Evolutionary conservation across 2,329 filamentous ascomycete genomes (phyloP).

Genomic region (Eurotiales sp.): DNA sequence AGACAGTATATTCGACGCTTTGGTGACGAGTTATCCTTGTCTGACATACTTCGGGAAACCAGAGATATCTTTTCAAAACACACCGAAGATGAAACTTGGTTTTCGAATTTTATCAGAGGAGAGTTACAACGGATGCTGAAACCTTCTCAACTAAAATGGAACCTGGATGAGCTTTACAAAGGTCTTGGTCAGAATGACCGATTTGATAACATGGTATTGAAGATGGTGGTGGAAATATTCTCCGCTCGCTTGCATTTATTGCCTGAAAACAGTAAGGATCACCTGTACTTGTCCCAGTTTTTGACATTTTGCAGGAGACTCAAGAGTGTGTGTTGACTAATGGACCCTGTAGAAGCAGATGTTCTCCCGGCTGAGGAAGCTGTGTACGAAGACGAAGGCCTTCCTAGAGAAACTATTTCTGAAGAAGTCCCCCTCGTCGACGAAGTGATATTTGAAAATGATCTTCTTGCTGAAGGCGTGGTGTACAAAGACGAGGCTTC

Average conservation of each 20-base stretch:
- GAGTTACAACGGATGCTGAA: neutral
- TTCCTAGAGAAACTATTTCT: too few relatives aligned
- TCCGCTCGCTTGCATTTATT: neutral
- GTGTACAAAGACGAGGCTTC: too few relatives aligned
- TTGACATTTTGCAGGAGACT: too few relatives aligned
- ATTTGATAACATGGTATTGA: constrained; percentile 1
- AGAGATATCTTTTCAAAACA: neutral
- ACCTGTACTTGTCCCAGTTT: too few relatives aligned
- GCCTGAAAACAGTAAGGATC: neutral
- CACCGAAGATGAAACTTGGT: neutral
- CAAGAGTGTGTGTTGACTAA: too few relatives aligned
- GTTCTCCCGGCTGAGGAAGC: too few relatives aligned
- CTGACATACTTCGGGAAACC: neutral
- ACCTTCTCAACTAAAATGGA: neutral
- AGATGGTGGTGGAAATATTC: constrained; percentile 1
- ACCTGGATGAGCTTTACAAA: neutral
- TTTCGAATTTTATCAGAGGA: neutral
- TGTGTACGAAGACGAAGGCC: too few relatives aligned
- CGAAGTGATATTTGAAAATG: too few relatives aligned
- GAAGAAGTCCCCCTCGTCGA: too few relatives aligned
- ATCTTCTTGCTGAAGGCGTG: too few relatives aligned
- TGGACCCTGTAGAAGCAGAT: too few relatives aligned
- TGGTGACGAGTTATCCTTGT: constrained; percentile 6
- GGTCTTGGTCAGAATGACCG: neutral
- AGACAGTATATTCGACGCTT: constrained; percentile 17